These are phyloP conservation scores for Symbiodinium pilosum DNA, from an alignment of 73 alveolate species.

Conservation along the genomic window DNA sequence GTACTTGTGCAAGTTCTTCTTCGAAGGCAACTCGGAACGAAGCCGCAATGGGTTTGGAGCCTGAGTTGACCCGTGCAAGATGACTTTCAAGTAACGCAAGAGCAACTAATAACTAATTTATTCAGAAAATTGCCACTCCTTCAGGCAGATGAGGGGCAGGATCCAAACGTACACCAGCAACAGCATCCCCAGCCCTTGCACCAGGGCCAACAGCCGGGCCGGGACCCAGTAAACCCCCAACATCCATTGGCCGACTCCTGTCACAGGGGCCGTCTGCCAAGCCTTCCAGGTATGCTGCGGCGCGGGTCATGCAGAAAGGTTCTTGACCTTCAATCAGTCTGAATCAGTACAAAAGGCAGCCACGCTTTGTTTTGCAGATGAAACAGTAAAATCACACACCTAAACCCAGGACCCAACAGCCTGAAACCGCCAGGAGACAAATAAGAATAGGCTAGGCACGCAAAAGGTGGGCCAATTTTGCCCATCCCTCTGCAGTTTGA, in stretches of 20 bases:
- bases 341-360: background rate
- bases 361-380: background rate
- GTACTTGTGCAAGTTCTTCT: too few relatives aligned
- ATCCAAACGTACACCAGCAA: background rate
- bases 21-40: too few relatives aligned
- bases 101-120: too few relatives aligned
- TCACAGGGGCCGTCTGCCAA: background rate
- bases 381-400: background rate
- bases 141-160: too few relatives aligned
- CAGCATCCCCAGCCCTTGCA: background rate
- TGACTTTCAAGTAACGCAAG: too few relatives aligned
- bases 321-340: background rate
- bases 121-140: too few relatives aligned
- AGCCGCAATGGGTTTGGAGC: too few relatives aligned
- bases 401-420: background rate
- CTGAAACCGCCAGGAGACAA: background rate
- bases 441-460: background rate
- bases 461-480: background rate
- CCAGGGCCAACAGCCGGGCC: background rate
- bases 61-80: too few relatives aligned
- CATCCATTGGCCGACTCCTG: background rate
- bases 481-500: background rate
- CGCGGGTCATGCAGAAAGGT: background rate
- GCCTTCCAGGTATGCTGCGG: background rate
- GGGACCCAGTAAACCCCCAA: background rate